Evolutionary conservation across 495 filamentous ascomycete genomes (phyloP).

Genomic region (Tuber melanosporum): DNA sequence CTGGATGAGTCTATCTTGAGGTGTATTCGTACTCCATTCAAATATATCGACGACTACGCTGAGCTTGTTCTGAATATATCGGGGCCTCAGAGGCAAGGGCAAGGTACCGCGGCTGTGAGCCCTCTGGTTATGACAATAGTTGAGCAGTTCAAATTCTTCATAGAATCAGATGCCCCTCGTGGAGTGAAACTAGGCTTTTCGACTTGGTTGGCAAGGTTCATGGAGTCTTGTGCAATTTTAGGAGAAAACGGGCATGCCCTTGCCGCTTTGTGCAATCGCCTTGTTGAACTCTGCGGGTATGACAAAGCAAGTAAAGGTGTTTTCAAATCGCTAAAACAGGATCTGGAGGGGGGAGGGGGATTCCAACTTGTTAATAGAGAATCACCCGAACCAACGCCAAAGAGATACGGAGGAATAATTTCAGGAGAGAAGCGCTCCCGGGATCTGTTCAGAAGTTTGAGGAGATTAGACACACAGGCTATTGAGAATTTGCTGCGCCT

Average conservation of each 20-base stretch:
- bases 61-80: constrained; percentile 25
- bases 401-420: background rate
- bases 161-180: constrained; percentile 17
- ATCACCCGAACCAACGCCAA: background rate
- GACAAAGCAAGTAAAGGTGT: constrained; percentile 12
- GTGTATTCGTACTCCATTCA: constrained; percentile 37
- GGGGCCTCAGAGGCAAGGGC: background rate
- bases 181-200: constrained; percentile 20
- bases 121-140: constrained; percentile 35
- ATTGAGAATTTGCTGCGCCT: constrained; percentile 11
- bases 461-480: constrained; percentile 7
- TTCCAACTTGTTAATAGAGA: constrained; percentile 7
- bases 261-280: constrained; percentile 26
- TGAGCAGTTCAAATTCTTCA: constrained; percentile 40
- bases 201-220: constrained; percentile 33
- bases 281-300: constrained; percentile 12
- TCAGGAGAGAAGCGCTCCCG: constrained; percentile 11
- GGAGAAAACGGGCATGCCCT: constrained; percentile 38
- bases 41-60: constrained; percentile 38
- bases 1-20: constrained; percentile 35
- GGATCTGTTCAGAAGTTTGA: constrained; percentile 15
- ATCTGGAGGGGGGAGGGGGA: constrained; percentile 8
- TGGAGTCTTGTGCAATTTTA: constrained; percentile 32
- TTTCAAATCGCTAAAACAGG: constrained; percentile 17
- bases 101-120: constrained; percentile 24